Evolutionary conservation across 495 filamentous ascomycete species (phyloP).

Genomic region (Coniosporium apollinis): DNA sequence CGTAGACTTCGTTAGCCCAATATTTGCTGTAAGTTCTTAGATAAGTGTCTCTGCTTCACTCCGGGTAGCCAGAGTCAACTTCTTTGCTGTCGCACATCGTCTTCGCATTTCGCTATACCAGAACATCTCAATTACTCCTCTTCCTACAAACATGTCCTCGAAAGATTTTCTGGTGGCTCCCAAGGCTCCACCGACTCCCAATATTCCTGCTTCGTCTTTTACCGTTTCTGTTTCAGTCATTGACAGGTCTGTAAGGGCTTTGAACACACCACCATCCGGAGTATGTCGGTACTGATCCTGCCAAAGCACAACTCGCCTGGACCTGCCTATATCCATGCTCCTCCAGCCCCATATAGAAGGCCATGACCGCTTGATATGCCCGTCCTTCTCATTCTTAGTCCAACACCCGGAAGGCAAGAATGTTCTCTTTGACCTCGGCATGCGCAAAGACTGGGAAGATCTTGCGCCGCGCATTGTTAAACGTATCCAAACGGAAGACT

Average conservation of each 20-base stretch:
- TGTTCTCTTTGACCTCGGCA: constrained; percentile 42
- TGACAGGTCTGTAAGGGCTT: constrained; percentile 16
- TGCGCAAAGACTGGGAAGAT: constrained; percentile 34
- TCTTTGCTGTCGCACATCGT: too few relatives aligned
- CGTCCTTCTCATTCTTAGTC: constrained; percentile 39
- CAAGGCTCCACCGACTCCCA: constrained; percentile 21
- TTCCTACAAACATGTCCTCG: too few relatives aligned
- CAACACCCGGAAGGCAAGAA: constrained; percentile 30
- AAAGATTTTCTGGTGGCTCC: constrained; percentile 11
- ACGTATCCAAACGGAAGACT: constrained; percentile 10
- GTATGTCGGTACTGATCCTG: constrained; percentile 4
- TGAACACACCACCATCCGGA: background rate
- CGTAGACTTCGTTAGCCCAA: too few relatives aligned
- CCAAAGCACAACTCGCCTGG: constrained; percentile 22
- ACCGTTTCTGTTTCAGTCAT: constrained; percentile 40
- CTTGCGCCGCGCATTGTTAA: constrained; percentile 22
- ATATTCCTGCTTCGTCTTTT: constrained; percentile 29
- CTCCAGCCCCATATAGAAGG: constrained; percentile 29
- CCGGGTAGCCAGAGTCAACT: too few relatives aligned
- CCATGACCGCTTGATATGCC: constrained; percentile 24
- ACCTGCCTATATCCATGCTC: constrained; percentile 8
- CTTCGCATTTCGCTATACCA: too few relatives aligned
- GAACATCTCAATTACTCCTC: too few relatives aligned
- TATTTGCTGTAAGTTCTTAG: too few relatives aligned
- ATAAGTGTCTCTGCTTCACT: too few relatives aligned